Conservation (phyloP, 768 basidiomycete genomes). For the Favolaschia claudopus region DNA sequence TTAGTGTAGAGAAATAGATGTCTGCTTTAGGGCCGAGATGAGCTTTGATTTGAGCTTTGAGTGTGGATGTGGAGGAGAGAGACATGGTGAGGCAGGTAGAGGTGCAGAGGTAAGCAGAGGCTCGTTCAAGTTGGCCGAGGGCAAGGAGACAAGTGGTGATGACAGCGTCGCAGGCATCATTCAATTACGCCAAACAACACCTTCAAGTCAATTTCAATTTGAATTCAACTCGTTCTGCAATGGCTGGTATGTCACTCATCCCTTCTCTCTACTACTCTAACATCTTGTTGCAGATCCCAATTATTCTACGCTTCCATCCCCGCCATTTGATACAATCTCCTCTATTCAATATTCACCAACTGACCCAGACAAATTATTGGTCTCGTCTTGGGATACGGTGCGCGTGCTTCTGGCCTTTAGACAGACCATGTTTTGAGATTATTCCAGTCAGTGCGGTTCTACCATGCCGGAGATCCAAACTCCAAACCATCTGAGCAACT, state of each 20-base stretch:
- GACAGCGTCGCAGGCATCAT: background rate
- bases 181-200: background rate
- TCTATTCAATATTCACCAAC: slow-evolving; percentile 82
- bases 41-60: slow-evolving; percentile 71
- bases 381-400: slow-evolving; percentile 90
- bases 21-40: slow-evolving; percentile 68
- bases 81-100: slow-evolving; percentile 56
- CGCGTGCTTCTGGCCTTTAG: slow-evolving; percentile 22
- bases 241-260: slow-evolving; percentile 2
- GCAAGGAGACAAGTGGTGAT: background rate
- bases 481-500: slow-evolving; percentile 69
- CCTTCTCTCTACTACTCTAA: background rate
- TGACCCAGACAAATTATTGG: slow-evolving; percentile 80
- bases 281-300: slow-evolving; percentile 1
- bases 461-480: slow-evolving; percentile 69
- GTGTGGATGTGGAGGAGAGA: slow-evolving; percentile 74
- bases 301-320: slow-evolving; percentile 56
- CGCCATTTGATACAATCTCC: slow-evolving; percentile 88
- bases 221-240: too few relatives aligned
- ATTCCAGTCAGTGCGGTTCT: slow-evolving; percentile 47
- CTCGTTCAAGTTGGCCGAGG: background rate
- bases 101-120: background rate
- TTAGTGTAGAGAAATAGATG: slow-evolving; percentile 69
- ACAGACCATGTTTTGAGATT: slow-evolving; percentile 1
- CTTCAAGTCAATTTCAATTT: background rate